Evolutionary conservation across 164 flowering plant genomes (phyloP), one percentile per base, ranked within the genome.

Genomic region (Vitis riparia): DNA sequence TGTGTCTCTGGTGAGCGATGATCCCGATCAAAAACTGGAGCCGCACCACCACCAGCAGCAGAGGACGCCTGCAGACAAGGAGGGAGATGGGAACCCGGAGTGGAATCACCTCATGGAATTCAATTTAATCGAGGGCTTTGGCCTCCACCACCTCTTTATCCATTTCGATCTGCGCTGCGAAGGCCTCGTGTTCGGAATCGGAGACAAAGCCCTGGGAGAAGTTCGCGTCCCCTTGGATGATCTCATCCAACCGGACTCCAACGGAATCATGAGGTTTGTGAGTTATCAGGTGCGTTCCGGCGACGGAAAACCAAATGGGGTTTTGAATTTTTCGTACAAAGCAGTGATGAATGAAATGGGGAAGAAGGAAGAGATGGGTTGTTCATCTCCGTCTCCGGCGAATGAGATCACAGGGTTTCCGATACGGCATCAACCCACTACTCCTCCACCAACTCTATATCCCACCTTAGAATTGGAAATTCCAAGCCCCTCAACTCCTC

Each of bases 71-170:
- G 52, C 77, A 1, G 88, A 83, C 68, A 69, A 51, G 37, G 81
- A 84, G 14, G 86, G 84, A 11, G 81, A 81, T 48, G 80, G 79
- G 10, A 73, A 82, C 56, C 93, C 89, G 3, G 88, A 84, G 53
- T 89, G 93, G 93, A 83, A 89, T 14, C 86, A 87, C 67, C 66
- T 64, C 66, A 61, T 89, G 65, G 70, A 61, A 2, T 81, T 89
- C 65, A 78, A 81, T 62, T 56, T 85, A 3, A 65, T 57, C 14
- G 62, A 57, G 49, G 57, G 23, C 15, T 9, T 50, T 14, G 75
- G 65, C 27, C 49, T 8, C 11, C 79, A 72, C 69, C 47, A 66
- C 53, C 16, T 79, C 13, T 84, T 79, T 47, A 47, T 89, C 51
- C 78, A 73, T 7, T 79, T 89, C 65, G 79, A 84, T 60, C 30